Conservation (phyloP, 257 asterid genomes). For the Solanum rostratum region DNA sequence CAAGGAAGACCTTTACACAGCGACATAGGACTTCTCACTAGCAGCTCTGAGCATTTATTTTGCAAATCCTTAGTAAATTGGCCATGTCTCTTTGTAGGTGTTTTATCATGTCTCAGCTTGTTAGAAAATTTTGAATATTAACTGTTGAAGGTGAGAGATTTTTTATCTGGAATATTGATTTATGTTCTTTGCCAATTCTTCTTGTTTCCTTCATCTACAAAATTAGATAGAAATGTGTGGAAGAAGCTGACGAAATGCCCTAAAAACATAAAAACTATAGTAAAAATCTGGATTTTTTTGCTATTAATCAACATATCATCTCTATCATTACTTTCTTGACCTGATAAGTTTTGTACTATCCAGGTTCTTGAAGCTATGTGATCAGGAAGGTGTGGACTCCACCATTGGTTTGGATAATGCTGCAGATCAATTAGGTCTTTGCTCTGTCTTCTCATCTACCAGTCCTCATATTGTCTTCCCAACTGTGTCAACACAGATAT, state of each 20-base stretch:
- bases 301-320: neutral
- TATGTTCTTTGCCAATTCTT: neutral
- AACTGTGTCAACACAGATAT: neutral
- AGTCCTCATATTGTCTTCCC: neutral
- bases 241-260: neutral
- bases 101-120: neutral
- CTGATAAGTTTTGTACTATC: constrained; percentile 3
- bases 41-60: neutral
- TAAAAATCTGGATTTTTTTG: neutral
- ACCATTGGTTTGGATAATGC: constrained; percentile 48
- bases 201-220: neutral
- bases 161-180: neutral
- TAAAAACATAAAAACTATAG: neutral
- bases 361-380: constrained; percentile 54
- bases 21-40: neutral
- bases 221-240: neutral
- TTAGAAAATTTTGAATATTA: neutral
- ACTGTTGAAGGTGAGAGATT: neutral
- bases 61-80: neutral
- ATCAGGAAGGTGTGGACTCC: constrained; percentile 41
- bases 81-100: neutral
- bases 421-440: constrained; percentile 42
- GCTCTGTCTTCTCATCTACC: neutral
- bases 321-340: neutral
- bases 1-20: neutral